Evolutionary conservation across 257 asterid species (phyloP).

Genomic region (Gentiana dahurica): DNA sequence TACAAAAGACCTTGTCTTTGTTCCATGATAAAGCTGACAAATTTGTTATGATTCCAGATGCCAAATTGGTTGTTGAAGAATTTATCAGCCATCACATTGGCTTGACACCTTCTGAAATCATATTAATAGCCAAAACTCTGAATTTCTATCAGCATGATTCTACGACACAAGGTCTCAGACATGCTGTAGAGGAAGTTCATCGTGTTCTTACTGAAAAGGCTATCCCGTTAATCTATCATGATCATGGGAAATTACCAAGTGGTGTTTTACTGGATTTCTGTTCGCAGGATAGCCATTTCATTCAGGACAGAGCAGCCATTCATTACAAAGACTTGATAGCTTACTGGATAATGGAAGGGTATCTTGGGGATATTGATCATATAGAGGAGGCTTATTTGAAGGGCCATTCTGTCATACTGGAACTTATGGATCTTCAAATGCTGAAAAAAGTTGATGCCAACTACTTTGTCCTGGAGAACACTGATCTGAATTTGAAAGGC

Average conservation of each 20-base stretch:
- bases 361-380: constrained; percentile 7
- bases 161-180: not conserved
- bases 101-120: constrained; percentile 7
- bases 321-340: constrained; percentile 14
- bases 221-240: not conserved
- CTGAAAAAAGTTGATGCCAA: constrained; percentile 7
- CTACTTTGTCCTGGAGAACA: not conserved
- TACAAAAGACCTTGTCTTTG: constrained; percentile 6
- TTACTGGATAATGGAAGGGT: constrained; percentile 18
- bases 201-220: not conserved
- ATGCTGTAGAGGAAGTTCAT: constrained; percentile 2
- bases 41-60: constrained; percentile 1
- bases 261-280: constrained; percentile 11
- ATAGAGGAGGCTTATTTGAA: constrained; percentile 12
- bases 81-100: constrained; percentile 2
- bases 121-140: constrained; percentile 7
- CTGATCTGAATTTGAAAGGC: not conserved
- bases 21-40: constrained; percentile 2
- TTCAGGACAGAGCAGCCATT: constrained; percentile 1
- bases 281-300: not conserved
- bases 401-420: constrained; percentile 12
- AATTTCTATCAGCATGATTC: not conserved
- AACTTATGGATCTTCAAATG: constrained; percentile 13
- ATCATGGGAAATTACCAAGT: constrained; percentile 3
- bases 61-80: not conserved